Base-by-base conservation (phyloP, 2,329 filamentous ascomycete species). In the Aspergillus phoenicis region DNA sequence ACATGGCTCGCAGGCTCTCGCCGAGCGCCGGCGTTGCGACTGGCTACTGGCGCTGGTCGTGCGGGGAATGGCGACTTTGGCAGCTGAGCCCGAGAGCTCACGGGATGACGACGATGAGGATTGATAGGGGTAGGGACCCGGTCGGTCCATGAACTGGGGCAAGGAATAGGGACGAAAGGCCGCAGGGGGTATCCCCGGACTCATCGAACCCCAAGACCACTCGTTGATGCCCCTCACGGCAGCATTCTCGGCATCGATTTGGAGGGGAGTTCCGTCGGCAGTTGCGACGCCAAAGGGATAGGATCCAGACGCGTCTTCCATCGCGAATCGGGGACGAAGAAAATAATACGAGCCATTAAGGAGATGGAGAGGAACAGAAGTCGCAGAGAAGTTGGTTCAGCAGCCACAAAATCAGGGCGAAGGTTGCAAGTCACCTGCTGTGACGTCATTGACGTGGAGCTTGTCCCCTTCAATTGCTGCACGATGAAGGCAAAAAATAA, bases 1-100 rank as follows among this genome's bases (percentile, higher is more conserved):
- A 60, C 74, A 77, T 5, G 73, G 64, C 66, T 78, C 75, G 36
- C 73, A 74, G 30, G 76, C 75, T 4, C 72, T 68, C 0, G 68
- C 66, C 7, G 73, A 73, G 6, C 73, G 72, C 8, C 68, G 69
- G 36, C 71, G 70, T 28, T 66, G 66, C 1, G 60, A 56, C 0
- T 62, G 59, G 0, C 55, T 63, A 22, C 66, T 67, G n/a, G 63
- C 30, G 2, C 62, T 55, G 2, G 68, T 60, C 8, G 69, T 56
- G 5, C 73, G 71, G 1, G 73, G 73, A 11, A 75, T 75, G 1
- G 73, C 64, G 30, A 75, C 70, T 51, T 74, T 74, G 2, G 66
- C 63, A 1, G 39, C 17, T 0, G 52, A 3, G 41, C 36, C 39
- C 4, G 51, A 20, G 22, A 56, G 20, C 10, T 63, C 60, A 22